Conservation (phyloP, 495 filamentous ascomycete species). For the Corynascus novoguineensis region DNA sequence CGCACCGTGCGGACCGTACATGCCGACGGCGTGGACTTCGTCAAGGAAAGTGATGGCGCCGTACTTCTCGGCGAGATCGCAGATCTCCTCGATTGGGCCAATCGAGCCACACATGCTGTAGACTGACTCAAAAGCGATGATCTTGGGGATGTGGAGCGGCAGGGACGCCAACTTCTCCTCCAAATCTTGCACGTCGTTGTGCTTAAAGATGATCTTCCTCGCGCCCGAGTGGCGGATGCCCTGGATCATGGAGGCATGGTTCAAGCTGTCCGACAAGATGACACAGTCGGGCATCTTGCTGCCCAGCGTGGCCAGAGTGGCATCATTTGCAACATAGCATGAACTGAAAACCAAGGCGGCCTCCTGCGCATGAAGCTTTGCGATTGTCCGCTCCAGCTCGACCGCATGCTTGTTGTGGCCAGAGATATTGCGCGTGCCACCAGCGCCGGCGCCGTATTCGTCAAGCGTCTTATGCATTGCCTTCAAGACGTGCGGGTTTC, state of each 20-base stretch:
- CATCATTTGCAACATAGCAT: constrained; percentile 97
- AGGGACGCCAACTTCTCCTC: constrained; percentile 87
- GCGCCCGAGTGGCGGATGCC: constrained; percentile 95
- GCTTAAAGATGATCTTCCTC: constrained; percentile 96
- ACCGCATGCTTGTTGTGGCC: constrained; percentile 96
- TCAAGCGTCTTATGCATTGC: constrained; percentile 93
- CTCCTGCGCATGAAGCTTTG: constrained; percentile 86
- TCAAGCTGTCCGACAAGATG: constrained; percentile 88
- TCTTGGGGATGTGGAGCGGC: constrained; percentile 80
- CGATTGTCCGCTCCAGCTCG: constrained; percentile 72
- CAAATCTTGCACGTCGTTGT: constrained; percentile 87
- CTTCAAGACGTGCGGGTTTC: constrained; percentile 80
- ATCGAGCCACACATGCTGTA: constrained; percentile 99
- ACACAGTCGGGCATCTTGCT: constrained; percentile 96
- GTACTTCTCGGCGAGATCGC: constrained; percentile 94
- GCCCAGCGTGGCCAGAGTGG: constrained; percentile 89
- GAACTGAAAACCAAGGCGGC: constrained; percentile 90
- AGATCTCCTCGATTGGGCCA: constrained; percentile 91
- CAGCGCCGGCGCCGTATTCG: constrained; percentile 89
- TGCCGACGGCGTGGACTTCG: constrained; percentile 97
- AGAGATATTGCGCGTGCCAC: constrained; percentile 95
- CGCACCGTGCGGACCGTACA: constrained; percentile 96
- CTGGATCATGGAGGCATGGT: constrained; percentile 99
- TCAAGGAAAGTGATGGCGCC: constrained; percentile 96
- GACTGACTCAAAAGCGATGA: constrained; percentile 97